Base-by-base conservation (phyloP, 148 eudicot species). In the Nyssa sinensis region DNA sequence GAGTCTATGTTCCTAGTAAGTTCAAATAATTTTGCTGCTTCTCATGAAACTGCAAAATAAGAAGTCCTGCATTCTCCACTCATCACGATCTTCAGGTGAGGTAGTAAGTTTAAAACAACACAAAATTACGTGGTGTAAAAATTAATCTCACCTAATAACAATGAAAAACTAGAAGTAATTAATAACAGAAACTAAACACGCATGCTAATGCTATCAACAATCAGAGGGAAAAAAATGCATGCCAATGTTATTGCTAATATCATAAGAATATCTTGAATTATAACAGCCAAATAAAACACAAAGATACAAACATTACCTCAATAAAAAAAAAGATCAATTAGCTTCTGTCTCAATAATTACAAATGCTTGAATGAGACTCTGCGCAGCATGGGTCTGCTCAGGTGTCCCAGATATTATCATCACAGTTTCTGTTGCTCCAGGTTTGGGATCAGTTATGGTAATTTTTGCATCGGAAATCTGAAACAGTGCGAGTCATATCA, bases 311-410 rank as follows among this genome's bases (percentile, higher is more conserved):
- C 37, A 33, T 78, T 75, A 72, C 78, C 81, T 67, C 64, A 70
- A n/a, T n/a, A n/a, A 62, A 24, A 55, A 32, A 64, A 75, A 49
- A 30, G 28, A 64, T 86, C 86, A 89, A 63, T 81, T 39, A 66
- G 85, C 82, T 76, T 90, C 86, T 7, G 83, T 90, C 84, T 95
- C 99, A 30, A 82, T 73, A 58, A 90, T 85, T 35, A 95, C 96
- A 77, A 95, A 95, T 31, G 97, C 97, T 83, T 95, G 97, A 70
- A 92, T 95, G 21, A 95, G 96, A 86, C 87, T 83, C 70, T 95
- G 99, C 29, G 99, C 97, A 27, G 97, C 99, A 85, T 86, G 86
- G 17, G 99, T 85, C 85, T 95, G 94, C 76, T 95, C 97, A 35
- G 99, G 99, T 31, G 94, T 90, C 63, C 99, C 97, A 13, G 97